Evolutionary conservation across 805 yeast species (phyloP).

Genomic region (Jamesozyma lodderae): DNA sequence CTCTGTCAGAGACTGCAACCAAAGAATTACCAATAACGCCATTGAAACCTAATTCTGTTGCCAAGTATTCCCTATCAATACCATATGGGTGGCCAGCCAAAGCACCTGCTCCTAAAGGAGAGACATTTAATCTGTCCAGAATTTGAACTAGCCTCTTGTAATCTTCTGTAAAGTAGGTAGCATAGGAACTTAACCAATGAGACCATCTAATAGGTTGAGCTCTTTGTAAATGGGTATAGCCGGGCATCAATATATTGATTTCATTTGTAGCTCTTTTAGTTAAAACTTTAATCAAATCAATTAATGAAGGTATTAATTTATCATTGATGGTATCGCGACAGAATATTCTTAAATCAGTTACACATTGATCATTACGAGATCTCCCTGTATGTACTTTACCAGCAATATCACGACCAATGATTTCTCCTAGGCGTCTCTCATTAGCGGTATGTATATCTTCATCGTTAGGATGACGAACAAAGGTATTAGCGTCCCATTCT

Average conservation of each 20-base stretch:
- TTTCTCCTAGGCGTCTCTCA: conserved; percentile 93
- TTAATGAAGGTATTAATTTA: conserved; percentile 48
- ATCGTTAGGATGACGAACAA: conserved; percentile 40
- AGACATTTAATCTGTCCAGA: conserved; percentile 69
- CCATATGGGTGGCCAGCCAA: conserved; percentile 99
- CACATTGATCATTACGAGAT: conserved; percentile 97
- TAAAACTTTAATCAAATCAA: conserved; percentile 57
- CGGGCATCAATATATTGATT: conserved; percentile 93
- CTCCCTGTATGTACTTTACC: conserved; percentile 99
- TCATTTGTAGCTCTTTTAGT: conserved; percentile 72
- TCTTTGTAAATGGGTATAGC: conserved; percentile 95
- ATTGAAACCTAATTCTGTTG: conserved; percentile 67
- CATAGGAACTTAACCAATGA: conserved; percentile 92
- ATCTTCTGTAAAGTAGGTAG: conserved; percentile 89
- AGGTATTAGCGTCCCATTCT: conserved; percentile 79
- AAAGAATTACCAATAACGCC: conserved; percentile 91
- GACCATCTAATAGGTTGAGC: conserved; percentile 99
- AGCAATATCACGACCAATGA: conserved; percentile 86
- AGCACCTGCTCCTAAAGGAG: conserved; percentile 96
- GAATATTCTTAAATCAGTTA: conserved; percentile 95
- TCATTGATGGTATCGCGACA: conserved; percentile 67
- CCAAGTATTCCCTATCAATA: conserved; percentile 88
- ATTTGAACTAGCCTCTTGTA: conserved; percentile 76
- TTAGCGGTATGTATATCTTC: conserved; percentile 99
- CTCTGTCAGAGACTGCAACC: conserved; percentile 96